These are phyloP conservation scores for Ciborinia camelliae DNA, from an alignment of 2,329 filamentous ascomycete genomes.

Conservation along the genomic window DNA sequence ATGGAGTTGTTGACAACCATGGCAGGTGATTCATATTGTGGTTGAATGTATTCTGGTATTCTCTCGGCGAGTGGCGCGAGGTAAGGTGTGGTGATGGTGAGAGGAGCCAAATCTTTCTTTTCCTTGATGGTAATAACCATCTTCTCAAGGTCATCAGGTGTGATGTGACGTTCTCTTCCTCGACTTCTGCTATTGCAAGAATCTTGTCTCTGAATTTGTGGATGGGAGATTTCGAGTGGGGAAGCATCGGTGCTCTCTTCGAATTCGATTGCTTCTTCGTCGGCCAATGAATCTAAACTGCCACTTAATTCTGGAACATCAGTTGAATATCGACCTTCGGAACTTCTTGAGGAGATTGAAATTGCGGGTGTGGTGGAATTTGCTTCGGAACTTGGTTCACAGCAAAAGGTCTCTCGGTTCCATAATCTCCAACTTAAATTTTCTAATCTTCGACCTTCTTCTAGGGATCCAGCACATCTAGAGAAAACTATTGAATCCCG, in stretches of 20 bases:
- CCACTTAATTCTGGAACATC: conserved; percentile 71
- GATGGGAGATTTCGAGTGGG: conserved; percentile 54
- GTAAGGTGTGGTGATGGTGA: conserved; percentile 42
- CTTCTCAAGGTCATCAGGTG: conserved; percentile 87
- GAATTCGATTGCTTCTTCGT: conserved; percentile 64
- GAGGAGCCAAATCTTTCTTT: conserved; percentile 64
- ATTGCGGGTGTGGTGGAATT: conserved; percentile 44
- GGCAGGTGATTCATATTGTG: conserved; percentile 51
- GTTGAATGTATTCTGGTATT: background rate
- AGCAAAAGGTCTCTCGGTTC: conserved; percentile 91
- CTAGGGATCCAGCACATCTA: conserved; percentile 88
- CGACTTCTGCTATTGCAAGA: conserved; percentile 69
- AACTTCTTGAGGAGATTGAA: conserved; percentile 36
- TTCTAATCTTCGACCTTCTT: conserved; percentile 87
- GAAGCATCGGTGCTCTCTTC: conserved; percentile 46
- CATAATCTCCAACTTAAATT: conserved; percentile 95
- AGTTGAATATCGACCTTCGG: conserved; percentile 44
- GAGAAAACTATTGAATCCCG: conserved; percentile 72
- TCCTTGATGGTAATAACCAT: conserved; percentile 92
- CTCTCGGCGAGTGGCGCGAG: conserved; percentile 40
- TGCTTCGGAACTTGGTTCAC: conserved; percentile 58
- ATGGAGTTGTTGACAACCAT: conserved; percentile 28
- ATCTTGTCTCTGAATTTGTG: conserved; percentile 67
- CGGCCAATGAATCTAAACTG: conserved; percentile 71
- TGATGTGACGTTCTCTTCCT: conserved; percentile 80